A percentile compares a stretch with the other conserved stretches of the same genome.
Evolutionary conservation across 257 asterid genomes (phyloP).

Genomic region (Cynanchum wilfordii): DNA sequence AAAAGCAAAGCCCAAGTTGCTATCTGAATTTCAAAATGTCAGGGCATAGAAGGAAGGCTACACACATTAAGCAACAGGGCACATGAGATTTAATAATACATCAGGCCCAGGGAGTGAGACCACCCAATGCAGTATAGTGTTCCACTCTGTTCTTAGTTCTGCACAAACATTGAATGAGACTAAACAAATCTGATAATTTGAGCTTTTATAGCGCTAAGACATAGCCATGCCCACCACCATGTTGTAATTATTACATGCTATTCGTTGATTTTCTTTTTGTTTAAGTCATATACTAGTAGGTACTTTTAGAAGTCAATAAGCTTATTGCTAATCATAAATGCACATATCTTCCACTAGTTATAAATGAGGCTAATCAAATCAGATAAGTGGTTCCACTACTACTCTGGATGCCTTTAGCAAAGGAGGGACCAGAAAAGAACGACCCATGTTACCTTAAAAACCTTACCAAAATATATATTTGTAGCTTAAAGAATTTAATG

Average conservation of each 20-base stretch:
- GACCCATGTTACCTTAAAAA: background rate
- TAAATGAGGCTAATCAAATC: background rate
- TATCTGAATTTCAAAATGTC: slow-evolving; percentile 33
- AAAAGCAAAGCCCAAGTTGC: slow-evolving; percentile 28
- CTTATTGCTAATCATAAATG: background rate
- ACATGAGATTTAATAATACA: slow-evolving; percentile 13
- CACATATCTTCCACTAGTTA: background rate
- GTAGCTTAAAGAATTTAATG: background rate
- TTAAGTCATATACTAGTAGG: background rate
- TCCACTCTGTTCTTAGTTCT: slow-evolving; percentile 23
- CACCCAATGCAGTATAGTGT: slow-evolving; percentile 30
- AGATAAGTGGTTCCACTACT: background rate
- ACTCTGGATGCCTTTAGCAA: slow-evolving; percentile 1
- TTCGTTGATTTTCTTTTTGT: background rate
- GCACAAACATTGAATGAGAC: slow-evolving; percentile 17
- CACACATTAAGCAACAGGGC: slow-evolving; percentile 25
- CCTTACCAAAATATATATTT: background rate
- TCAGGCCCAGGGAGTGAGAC: slow-evolving; percentile 38
- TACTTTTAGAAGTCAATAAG: background rate
- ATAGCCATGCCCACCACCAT: slow-evolving; percentile 13
- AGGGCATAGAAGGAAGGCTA: slow-evolving; percentile 26
- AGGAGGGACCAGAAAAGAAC: background rate
- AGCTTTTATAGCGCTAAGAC: slow-evolving; percentile 22
- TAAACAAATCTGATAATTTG: slow-evolving; percentile 33
- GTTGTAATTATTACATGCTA: background rate